phyloP scores from a whole-genome alignment of 495 filamentous ascomycete species.

The Cryomyces minteri region DNA sequence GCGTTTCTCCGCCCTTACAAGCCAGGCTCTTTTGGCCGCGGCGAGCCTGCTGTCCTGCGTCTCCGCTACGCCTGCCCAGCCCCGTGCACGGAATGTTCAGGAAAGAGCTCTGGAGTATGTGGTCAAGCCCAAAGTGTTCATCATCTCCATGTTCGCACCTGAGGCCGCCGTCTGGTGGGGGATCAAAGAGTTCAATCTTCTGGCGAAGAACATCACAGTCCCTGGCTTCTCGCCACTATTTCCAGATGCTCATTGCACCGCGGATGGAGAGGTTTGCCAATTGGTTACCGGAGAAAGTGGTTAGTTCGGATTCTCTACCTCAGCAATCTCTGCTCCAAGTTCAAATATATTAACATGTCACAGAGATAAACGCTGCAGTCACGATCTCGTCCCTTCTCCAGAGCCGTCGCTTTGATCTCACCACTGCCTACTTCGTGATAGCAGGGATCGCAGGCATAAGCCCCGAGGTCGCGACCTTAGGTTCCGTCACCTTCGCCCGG shows the following conservation, averaged over 20 bases:
- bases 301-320: not conserved
- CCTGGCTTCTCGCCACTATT: constrained; percentile 47
- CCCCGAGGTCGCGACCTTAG: constrained; percentile 43
- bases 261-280: constrained; percentile 39
- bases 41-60: not conserved
- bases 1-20: not conserved
- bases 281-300: constrained; percentile 30
- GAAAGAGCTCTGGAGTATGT: not conserved
- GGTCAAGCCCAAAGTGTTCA: constrained; percentile 45
- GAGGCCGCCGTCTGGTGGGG: constrained; percentile 52
- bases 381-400: constrained; percentile 39
- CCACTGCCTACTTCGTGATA: constrained; percentile 48
- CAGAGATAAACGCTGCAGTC: constrained; percentile 58
- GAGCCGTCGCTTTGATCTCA: constrained; percentile 45
- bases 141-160: constrained; percentile 52
- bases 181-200: constrained; percentile 39
- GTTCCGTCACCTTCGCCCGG: constrained; percentile 43
- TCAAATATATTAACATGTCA: not conserved
- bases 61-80: too few relatives aligned
- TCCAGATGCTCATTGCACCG: constrained; percentile 44
- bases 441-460: constrained; percentile 58
- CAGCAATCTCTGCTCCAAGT: not conserved
- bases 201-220: constrained; percentile 45
- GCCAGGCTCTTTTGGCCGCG: not conserved
- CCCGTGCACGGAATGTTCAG: not conserved